These are phyloP conservation scores for Cymbopogon citratus DNA, from an alignment of 176 grass and related monocot genomes.

Conservation along the genomic window DNA sequence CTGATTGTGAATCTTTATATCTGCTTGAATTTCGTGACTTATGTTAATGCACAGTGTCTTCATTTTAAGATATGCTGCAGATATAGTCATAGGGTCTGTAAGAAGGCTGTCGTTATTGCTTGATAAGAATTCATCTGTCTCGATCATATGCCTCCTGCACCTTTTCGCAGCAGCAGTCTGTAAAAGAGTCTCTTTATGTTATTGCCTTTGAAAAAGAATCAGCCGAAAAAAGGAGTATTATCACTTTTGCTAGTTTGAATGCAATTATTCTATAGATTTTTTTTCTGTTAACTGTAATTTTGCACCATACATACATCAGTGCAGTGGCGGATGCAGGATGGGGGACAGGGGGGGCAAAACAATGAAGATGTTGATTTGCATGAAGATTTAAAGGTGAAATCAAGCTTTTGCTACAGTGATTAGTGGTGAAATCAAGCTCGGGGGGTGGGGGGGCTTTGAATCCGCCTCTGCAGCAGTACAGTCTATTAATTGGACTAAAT, in stretches of 20 bases:
- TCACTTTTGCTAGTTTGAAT: neutral
- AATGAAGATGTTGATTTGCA: too few species aligned
- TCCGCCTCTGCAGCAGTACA: too few species aligned
- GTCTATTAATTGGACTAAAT: neutral
- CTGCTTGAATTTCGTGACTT: slow-evolving; percentile 83
- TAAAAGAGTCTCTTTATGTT: slow-evolving; percentile 17
- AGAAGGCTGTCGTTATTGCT: slow-evolving; percentile 69
- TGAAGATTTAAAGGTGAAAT: too few species aligned
- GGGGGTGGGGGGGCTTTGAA: too few species aligned
- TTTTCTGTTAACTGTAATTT: neutral
- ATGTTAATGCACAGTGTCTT: slow-evolving; percentile 79
- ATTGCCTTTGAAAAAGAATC: neutral
- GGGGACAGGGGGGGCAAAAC: too few species aligned
- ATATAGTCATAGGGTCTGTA: slow-evolving; percentile 68
- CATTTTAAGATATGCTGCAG: slow-evolving; percentile 93
- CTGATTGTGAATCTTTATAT: slow-evolving; percentile 93
- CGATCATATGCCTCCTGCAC: slow-evolving; percentile 91
- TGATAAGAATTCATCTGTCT: slow-evolving; percentile 92
- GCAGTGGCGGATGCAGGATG: too few species aligned
- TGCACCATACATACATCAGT: neutral
- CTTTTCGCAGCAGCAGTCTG: slow-evolving; percentile 77
- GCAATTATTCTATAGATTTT: neutral
- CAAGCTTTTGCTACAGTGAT: too few species aligned
- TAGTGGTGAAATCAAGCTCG: too few species aligned
- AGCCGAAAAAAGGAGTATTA: neutral